These are phyloP conservation scores for Phytophthora quininea DNA, from an alignment of 352 stramenopile genomes.

Conservation along the genomic window DNA sequence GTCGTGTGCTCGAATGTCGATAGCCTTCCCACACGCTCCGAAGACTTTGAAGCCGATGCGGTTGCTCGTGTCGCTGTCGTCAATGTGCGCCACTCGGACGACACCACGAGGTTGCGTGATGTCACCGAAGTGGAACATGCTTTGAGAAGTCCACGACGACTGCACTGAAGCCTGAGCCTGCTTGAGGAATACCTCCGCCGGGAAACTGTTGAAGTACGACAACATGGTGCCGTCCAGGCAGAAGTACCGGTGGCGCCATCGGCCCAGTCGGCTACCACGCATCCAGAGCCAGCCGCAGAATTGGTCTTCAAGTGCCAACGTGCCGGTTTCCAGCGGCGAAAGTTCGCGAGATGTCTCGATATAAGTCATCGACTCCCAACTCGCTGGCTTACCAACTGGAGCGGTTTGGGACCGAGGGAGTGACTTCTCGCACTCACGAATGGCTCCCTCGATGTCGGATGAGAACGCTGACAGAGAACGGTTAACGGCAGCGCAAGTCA, in stretches of 20 bases:
- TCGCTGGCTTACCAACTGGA: constrained; percentile 19
- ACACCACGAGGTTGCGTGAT: constrained; percentile 66
- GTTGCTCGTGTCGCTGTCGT: constrained; percentile 57
- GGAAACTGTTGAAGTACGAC: constrained; percentile 75
- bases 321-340: constrained; percentile 46
- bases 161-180: constrained; percentile 43
- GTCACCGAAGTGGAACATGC: constrained; percentile 53
- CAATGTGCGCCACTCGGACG: constrained; percentile 72
- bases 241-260: constrained; percentile 81
- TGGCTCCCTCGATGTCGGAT: constrained; percentile 20
- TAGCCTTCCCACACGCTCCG: constrained; percentile 64
- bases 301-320: constrained; percentile 63
- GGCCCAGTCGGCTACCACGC: constrained; percentile 56
- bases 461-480: constrained; percentile 24
- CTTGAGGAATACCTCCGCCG: constrained; percentile 74
- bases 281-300: constrained; percentile 88
- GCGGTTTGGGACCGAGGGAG: constrained; percentile 26
- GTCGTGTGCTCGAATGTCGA: constrained; percentile 74
- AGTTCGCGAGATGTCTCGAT: constrained; percentile 42
- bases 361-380: constrained; percentile 38
- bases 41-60: constrained; percentile 73
- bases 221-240: constrained; percentile 72
- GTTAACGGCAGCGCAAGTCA: constrained; percentile 21
- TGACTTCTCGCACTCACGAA: constrained; percentile 26
- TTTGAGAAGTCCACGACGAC: constrained; percentile 33